These are phyloP conservation scores for Termitomyces sp. DNA, from an alignment of 768 basidiomycete genomes.

Conservation along the genomic window DNA sequence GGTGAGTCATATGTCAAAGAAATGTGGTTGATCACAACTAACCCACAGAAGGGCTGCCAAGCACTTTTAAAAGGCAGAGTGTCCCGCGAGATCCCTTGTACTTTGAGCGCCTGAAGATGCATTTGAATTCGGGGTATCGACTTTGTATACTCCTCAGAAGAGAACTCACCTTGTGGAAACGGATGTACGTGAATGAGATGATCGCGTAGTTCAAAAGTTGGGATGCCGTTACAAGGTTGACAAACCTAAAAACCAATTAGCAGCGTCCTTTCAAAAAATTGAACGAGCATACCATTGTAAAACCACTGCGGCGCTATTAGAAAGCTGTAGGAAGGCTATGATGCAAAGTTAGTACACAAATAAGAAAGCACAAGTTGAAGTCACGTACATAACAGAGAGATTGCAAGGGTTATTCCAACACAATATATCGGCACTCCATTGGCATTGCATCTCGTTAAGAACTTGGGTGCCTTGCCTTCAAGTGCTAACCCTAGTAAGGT, in stretches of 20 bases:
- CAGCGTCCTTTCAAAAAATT: not conserved
- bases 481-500: conserved; percentile 52
- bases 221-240: conserved; percentile 44
- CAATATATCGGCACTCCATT: conserved; percentile 56
- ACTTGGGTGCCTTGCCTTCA: conserved; percentile 50
- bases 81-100: conserved; percentile 39
- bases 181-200: conserved; percentile 41
- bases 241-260: conserved; percentile 27
- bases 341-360: not conserved
- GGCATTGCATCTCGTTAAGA: conserved; percentile 47
- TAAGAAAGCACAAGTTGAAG: not conserved
- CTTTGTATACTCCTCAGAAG: not conserved
- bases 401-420: conserved; percentile 34
- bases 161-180: conserved; percentile 36
- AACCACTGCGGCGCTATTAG: conserved; percentile 40
- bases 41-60: conserved; percentile 49
- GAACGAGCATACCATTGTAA: conserved; percentile 33
- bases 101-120: conserved; percentile 33
- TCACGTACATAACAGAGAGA: conserved; percentile 30
- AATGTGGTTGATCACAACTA: conserved; percentile 13
- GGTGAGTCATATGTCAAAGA: not conserved
- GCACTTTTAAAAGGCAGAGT: conserved; percentile 37
- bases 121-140: not conserved
- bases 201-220: conserved; percentile 43
- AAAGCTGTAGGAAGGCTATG: conserved; percentile 43